Conservation (phyloP, 306 rosid species). For the Spatholobus suberectus region DNA sequence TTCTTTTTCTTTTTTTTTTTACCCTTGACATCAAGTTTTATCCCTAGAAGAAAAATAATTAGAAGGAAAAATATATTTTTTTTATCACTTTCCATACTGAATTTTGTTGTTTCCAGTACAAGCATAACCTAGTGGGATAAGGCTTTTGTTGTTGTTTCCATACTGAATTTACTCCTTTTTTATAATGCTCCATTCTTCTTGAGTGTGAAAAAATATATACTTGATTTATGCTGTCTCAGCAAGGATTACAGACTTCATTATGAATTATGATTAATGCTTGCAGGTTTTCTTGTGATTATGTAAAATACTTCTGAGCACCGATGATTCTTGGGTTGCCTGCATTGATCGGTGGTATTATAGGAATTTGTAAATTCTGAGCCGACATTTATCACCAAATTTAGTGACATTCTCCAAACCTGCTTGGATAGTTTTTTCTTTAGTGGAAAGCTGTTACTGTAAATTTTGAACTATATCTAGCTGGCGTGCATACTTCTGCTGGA, state of each 20-base stretch:
- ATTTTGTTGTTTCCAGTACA: background rate
- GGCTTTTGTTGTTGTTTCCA: background rate
- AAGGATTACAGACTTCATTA: constrained; percentile 16
- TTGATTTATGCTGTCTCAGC: constrained; percentile 31
- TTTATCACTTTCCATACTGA: background rate
- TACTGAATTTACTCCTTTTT: background rate
- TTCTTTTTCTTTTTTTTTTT: background rate
- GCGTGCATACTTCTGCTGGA: constrained; percentile 53
- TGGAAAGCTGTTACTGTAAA: constrained; percentile 55
- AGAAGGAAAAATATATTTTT: background rate
- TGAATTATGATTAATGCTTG: constrained; percentile 38
- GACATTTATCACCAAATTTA: constrained; percentile 46
- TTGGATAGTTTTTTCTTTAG: constrained; percentile 52
- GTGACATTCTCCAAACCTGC: constrained; percentile 59
- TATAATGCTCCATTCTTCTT: background rate
- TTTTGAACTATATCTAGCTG: constrained; percentile 59
- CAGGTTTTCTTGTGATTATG: constrained; percentile 59
- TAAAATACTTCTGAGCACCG: constrained; percentile 56
- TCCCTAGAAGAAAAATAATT: background rate
- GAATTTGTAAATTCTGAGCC: constrained; percentile 56
- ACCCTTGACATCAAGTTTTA: background rate
- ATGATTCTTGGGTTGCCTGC: constrained; percentile 59
- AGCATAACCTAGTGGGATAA: background rate
- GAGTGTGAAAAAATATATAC: constrained; percentile 12
- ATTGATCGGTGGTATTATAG: constrained; percentile 50